Base-by-base conservation (phyloP, 345 rosid species). In the Trapa bicornis region DNA sequence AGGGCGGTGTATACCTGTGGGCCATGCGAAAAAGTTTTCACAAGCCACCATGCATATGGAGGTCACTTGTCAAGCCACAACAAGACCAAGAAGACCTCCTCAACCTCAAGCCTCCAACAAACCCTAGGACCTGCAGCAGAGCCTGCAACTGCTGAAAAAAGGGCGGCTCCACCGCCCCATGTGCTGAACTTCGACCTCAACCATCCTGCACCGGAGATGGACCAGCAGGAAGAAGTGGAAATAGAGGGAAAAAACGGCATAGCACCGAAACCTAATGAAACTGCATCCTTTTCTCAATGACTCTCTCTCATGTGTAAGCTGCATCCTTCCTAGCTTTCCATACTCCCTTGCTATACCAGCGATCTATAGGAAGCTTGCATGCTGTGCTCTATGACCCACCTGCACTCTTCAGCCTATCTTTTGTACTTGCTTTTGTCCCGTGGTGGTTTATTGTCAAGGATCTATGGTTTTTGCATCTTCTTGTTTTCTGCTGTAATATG, bases 31-130 rank as follows among this genome's bases (percentile, higher is more conserved):
- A 80, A 78, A 73, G 50, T 74, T 9, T 85, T 85, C 38, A 17
- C 65, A 17, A 77, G 81, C 32, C 81, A 80, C 61, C 89, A 81
- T 67, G 87, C 82, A 33, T 75, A 81, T 12, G 89, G 85, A 39
- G 85, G 89, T 57, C 87, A 85, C 56, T 71, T 75, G 62, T 81
- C 85, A 8, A 85, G 89, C 50, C 87, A 81, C 68, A 84, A 74
- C 75, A 84, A 77, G 69, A 77, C 68, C 78, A 56, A 65, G 54
- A 10, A 41, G 32, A 66, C 41, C 64, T 35, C 42, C 8, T 36
- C 2, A 38, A 47, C 42, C 8, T 36, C 2, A 38, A 67, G 53
- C 37, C 37, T 38, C 43, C 41, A 6, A n/a, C 6, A 60, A 45
- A 22, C 43, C 4, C 50, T 54, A 54, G 42, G 56, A 57, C 15